These are phyloP conservation scores for Russula olivacea DNA, from an alignment of 768 basidiomycete species.

Conservation along the genomic window DNA sequence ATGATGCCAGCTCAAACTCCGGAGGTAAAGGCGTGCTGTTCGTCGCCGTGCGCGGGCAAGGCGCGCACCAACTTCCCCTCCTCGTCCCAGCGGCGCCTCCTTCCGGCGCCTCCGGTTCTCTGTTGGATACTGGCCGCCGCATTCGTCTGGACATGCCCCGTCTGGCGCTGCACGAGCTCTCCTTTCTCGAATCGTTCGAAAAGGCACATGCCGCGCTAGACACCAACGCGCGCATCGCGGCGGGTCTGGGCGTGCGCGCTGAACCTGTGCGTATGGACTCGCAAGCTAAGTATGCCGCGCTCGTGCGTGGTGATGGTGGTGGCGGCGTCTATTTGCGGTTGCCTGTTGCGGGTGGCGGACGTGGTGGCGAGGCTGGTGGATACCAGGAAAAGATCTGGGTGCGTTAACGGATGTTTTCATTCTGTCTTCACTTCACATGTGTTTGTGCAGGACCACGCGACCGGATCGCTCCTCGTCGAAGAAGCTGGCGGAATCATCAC, in stretches of 20 bases:
- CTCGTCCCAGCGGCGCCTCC: conserved; percentile 32
- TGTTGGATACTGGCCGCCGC: background rate
- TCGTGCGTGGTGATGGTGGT: conserved; percentile 75
- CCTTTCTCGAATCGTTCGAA: conserved; percentile 89
- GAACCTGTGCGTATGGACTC: conserved; percentile 84
- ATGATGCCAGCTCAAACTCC: background rate
- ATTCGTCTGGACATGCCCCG: conserved; percentile 47
- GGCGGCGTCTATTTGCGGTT: conserved; percentile 68
- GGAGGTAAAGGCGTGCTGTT: conserved; percentile 69
- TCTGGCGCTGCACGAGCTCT: conserved; percentile 44
- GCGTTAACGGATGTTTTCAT: too few relatives aligned
- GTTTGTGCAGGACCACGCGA: conserved; percentile 72
- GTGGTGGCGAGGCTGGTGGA: conserved; percentile 49
- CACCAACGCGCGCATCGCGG: conserved; percentile 69
- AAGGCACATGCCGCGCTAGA: conserved; percentile 86
- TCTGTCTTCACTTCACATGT: too few relatives aligned
- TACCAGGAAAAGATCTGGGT: conserved; percentile 97
- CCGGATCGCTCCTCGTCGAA: conserved; percentile 74
- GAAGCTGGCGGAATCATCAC: conserved; percentile 90
- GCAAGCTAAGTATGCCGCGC: conserved; percentile 89
- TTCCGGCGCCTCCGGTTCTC: conserved; percentile 35
- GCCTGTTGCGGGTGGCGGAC: conserved; percentile 48
- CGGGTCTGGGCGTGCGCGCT: conserved; percentile 57
- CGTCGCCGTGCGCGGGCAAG: conserved; percentile 80
- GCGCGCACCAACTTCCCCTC: conserved; percentile 67